phyloP scores from a whole-genome alignment of 495 filamentous ascomycete species.

The Chaetomium cochliodes region DNA sequence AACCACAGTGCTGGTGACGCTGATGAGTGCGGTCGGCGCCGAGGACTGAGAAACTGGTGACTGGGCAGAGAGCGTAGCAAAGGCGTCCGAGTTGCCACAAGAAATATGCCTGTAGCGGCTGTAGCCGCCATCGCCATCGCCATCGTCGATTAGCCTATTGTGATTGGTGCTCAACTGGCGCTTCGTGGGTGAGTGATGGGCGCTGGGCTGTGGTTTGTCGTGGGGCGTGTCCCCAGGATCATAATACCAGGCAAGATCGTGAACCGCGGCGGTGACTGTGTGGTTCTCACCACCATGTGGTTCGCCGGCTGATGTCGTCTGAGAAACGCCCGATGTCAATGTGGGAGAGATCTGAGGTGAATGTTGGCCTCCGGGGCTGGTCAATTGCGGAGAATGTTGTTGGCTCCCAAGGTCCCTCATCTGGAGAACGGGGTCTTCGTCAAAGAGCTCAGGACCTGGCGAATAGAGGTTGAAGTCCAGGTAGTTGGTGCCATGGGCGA shows the following conservation, averaged over 20 bases:
- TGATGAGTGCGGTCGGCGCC: not conserved
- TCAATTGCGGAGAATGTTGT: slow-evolving; percentile 18
- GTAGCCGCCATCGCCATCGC: not conserved
- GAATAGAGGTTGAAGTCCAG: slow-evolving; percentile 54
- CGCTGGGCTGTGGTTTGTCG: not conserved
- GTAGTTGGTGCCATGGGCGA: slow-evolving; percentile 45
- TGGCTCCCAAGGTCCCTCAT: slow-evolving; percentile 23
- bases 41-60: not conserved
- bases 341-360: not conserved
- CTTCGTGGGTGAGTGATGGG: not conserved
- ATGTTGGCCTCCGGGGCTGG: not conserved
- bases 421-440: slow-evolving; percentile 41
- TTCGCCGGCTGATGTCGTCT: not conserved
- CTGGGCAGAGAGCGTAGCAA: not conserved
- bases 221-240: slow-evolving; percentile 4
- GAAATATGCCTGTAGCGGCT: not conserved
- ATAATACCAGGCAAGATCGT: slow-evolving; percentile 8
- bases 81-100: not conserved
- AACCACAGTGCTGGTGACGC: slow-evolving; percentile 19
- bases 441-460: slow-evolving; percentile 44
- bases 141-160: slow-evolving; percentile 1
- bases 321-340: not conserved
- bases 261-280: not conserved
- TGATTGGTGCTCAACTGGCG: not conserved
- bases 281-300: not conserved